Conservation (phyloP, 768 basidiomycete species). For the Coprinopsis sp. region DNA sequence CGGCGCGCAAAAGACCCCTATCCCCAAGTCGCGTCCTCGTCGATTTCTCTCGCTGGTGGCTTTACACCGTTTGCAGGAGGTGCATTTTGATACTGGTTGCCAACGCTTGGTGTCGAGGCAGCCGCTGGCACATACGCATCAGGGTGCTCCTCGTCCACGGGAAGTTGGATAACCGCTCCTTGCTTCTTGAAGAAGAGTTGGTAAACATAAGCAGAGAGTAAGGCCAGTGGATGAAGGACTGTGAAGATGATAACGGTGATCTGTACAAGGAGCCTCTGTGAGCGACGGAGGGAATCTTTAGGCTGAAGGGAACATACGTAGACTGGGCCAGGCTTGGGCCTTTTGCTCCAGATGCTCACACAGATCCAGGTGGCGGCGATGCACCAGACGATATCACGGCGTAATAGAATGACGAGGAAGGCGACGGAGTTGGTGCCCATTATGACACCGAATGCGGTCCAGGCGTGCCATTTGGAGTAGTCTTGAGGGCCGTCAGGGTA, state of each 20-base stretch:
- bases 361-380: conserved; percentile 72
- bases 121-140: conserved; percentile 14
- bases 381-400: conserved; percentile 71
- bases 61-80: conserved; percentile 7
- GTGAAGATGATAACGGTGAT: conserved; percentile 61
- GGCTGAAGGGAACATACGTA: conserved; percentile 41
- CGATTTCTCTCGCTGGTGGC: conserved; percentile 36
- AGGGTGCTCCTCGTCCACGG: conserved; percentile 22
- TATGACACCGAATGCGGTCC: conserved; percentile 70
- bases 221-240: conserved; percentile 56
- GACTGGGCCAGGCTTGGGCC: conserved; percentile 61
- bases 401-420: conserved; percentile 48
- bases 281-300: neutral
- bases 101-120: neutral
- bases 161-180: conserved; percentile 12
- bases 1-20: too few relatives aligned
- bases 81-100: neutral
- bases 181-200: conserved; percentile 22
- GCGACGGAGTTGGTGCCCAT: conserved; percentile 58
- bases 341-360: conserved; percentile 54
- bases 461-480: conserved; percentile 57
- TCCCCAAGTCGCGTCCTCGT: conserved; percentile 28
- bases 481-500: conserved; percentile 41
- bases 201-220: conserved; percentile 46
- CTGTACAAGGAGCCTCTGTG: conserved; percentile 27